Conservation (phyloP, 1,284 basidiomycete genomes). For the Sphaerobolus stellatus region DNA sequence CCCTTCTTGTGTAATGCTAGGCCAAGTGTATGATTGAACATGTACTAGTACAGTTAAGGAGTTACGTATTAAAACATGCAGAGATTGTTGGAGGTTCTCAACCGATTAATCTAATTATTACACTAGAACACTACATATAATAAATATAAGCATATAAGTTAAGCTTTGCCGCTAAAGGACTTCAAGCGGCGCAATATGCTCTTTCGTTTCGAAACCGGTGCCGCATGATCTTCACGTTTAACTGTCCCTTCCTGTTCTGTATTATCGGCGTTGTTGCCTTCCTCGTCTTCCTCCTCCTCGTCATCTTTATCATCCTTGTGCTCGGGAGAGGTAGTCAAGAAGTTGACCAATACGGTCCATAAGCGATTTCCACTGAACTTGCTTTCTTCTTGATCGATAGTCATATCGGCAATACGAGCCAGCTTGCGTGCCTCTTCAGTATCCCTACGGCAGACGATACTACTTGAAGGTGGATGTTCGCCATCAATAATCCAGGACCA, state of each 20-base stretch:
- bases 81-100: no score
- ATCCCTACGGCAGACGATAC: slow-evolving; percentile 75
- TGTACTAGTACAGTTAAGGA: no score
- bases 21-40: no score
- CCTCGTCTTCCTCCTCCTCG: not conserved
- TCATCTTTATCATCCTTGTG: slow-evolving; percentile 10
- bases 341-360: slow-evolving; percentile 65
- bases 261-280: not conserved
- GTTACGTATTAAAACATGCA: no score
- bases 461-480: slow-evolving; percentile 80
- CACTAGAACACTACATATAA: no score
- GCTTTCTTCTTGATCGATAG: slow-evolving; percentile 54
- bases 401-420: slow-evolving; percentile 67
- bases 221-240: no score
- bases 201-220: no score
- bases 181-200: no score
- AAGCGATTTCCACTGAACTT: slow-evolving; percentile 64
- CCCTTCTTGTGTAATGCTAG: not conserved
- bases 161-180: no score
- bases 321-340: slow-evolving; percentile 46
- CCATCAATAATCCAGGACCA: slow-evolving; percentile 76
- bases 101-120: no score
- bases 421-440: slow-evolving; percentile 71
- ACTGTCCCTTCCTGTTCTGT: no score
- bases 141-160: no score